A percentile compares a stretch with the other conserved stretches of the same genome.
These are phyloP conservation scores for Coprinopsis cinerea DNA, from an alignment of 768 basidiomycete genomes.

Conservation along the genomic window DNA sequence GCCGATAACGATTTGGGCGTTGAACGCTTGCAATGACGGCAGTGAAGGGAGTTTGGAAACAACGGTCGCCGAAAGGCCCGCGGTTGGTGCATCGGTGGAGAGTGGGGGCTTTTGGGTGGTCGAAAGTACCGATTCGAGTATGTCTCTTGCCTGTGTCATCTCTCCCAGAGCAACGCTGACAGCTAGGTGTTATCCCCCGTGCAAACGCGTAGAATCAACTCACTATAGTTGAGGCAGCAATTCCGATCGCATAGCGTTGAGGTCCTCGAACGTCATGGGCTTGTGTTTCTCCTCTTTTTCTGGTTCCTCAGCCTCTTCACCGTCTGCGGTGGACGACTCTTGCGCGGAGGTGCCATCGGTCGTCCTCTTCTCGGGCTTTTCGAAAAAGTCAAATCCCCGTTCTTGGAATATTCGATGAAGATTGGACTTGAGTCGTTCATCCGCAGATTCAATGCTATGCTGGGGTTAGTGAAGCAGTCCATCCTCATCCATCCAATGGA, in stretches of 20 bases:
- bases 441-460: slow-evolving; percentile 48
- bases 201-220: slow-evolving; percentile 24
- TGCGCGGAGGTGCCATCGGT: slow-evolving; percentile 12
- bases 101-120: slow-evolving; percentile 18
- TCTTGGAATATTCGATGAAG: slow-evolving; percentile 67
- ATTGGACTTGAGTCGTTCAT: slow-evolving; percentile 56
- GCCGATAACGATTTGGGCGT: slow-evolving; percentile 66
- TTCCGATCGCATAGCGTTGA: slow-evolving; percentile 68
- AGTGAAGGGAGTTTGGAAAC: slow-evolving; percentile 65
- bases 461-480: slow-evolving; percentile 10
- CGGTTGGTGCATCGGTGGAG: slow-evolving; percentile 19
- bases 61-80: slow-evolving; percentile 38
- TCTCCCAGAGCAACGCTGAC: slow-evolving; percentile 70
- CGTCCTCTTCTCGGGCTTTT: slow-evolving; percentile 22
- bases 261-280: slow-evolving; percentile 67
- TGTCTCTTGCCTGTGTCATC: slow-evolving; percentile 70
- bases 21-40: slow-evolving; percentile 62
- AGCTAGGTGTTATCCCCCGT: slow-evolving; percentile 9
- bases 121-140: slow-evolving; percentile 55
- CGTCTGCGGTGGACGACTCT: slow-evolving; percentile 16
- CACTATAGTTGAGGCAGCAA: slow-evolving; percentile 69
- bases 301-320: slow-evolving; percentile 21
- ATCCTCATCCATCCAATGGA: slow-evolving; percentile 3
- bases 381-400: slow-evolving; percentile 72
- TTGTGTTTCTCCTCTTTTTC: slow-evolving; percentile 28